Base-by-base conservation (phyloP, 2,329 filamentous ascomycete species). In the Penicillium sp. region DNA sequence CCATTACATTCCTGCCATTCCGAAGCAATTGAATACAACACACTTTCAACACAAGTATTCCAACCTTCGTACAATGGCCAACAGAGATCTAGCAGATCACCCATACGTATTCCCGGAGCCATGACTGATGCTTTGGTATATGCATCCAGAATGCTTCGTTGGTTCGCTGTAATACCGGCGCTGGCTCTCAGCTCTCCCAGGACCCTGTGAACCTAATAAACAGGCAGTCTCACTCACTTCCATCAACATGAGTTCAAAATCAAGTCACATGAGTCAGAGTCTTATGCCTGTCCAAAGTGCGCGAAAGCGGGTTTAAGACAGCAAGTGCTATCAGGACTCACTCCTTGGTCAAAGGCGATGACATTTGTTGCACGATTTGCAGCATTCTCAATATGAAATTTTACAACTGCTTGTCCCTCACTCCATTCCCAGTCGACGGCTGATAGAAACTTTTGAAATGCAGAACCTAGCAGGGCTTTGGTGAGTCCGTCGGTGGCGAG, bases 181-280 rank as follows among this genome's bases (percentile, higher is more conserved):
- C 87, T 68, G 86, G 87, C 72, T 78, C 86, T 64, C 86, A 87
- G 76, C 89, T 98, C 81, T 97, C 91, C 63, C 86, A 87, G 65
- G 91, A 97, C 72, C 88, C 90, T 66, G 77, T 96, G 62, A 98
- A 97, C 83, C 76, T 97, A 74, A 80, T 77, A 73, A 97, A 96
- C 85, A 78, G 84, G 16, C 14, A 18, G 5, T 9, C 16, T 10
- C 31, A 2, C 8, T 16, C 1, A 9, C 11, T 4, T 16, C 8
- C 31, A 1, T 18, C 31, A 16, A 18, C 9, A 32, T 32, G 29
- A 16, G 14, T 8, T 32, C 14, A 18, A 32, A 32, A 16, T 9
- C 9, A 18, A 16, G 2, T 14, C 29, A 32, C 3, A 6, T 7
- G 29, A 18, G 29, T 3, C 29, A 10, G 14, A 32, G 29, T 18